phyloP scores from a whole-genome alignment of 2,329 filamentous ascomycete genomes.

The Mycosphaerella sp. region DNA sequence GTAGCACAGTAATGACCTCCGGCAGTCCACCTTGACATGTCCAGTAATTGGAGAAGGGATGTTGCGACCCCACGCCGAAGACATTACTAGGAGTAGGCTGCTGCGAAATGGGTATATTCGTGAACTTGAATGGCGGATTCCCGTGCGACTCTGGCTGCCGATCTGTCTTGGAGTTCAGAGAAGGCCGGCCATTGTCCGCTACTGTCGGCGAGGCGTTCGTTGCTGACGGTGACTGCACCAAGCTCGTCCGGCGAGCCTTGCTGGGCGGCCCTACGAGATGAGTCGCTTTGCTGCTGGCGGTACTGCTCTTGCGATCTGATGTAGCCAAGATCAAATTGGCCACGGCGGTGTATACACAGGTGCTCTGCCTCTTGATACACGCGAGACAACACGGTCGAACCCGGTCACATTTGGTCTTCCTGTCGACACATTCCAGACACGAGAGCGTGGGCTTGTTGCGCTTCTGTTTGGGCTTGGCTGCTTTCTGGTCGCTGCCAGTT shows the following conservation, averaged over 20 bases:
- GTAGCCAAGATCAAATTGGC: slow-evolving; percentile 59
- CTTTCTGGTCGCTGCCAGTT: not conserved
- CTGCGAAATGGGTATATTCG: slow-evolving; percentile 63
- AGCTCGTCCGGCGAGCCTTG: slow-evolving; percentile 32
- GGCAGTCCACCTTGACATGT: slow-evolving; percentile 68
- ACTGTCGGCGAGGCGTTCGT: slow-evolving; percentile 23
- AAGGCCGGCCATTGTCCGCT: slow-evolving; percentile 29
- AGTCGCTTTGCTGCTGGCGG: slow-evolving; percentile 24
- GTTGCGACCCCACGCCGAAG: slow-evolving; percentile 72
- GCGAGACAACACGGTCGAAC: slow-evolving; percentile 52
- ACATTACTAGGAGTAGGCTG: slow-evolving; percentile 66
- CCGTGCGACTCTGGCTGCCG: slow-evolving; percentile 15
- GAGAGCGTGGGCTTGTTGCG: slow-evolving; percentile 77
- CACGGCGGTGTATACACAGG: slow-evolving; percentile 68
- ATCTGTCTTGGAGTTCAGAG: slow-evolving; percentile 23
- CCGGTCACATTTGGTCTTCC: slow-evolving; percentile 80
- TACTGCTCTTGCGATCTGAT: slow-evolving; percentile 41
- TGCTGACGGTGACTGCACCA: slow-evolving; percentile 18
- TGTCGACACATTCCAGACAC: slow-evolving; percentile 72
- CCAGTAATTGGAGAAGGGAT: slow-evolving; percentile 81
- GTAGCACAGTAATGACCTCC: slow-evolving; percentile 69
- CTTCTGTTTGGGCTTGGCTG: slow-evolving; percentile 57
- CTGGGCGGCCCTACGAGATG: slow-evolving; percentile 33
- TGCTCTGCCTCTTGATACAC: slow-evolving; percentile 70
- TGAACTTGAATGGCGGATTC: slow-evolving; percentile 51